Evolutionary conservation across 805 yeast species (phyloP), one percentile per base, ranked within the genome.

Genomic region (Nakazawaea anatomiae): DNA sequence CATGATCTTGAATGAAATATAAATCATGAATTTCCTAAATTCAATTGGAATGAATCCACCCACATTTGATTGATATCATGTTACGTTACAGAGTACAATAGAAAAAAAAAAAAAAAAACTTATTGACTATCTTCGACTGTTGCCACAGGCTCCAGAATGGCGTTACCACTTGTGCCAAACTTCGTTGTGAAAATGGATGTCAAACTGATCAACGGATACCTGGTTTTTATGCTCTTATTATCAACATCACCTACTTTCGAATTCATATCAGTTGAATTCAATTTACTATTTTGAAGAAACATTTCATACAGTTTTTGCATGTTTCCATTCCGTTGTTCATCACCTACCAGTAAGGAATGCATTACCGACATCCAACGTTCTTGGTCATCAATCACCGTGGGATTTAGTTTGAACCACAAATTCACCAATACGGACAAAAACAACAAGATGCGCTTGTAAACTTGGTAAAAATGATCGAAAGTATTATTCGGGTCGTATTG

Each of bases 111-210:
- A 12, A 10, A 34, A 38, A 38, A 6, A 12, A 57, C 10, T 5
- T 57, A 42, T 30, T 42, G 31, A 30, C 44, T 58, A 35, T 57
- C 58, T 5, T 61, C 29, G 2, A 63, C 53, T 1, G 58, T 28
- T 8, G 14, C 32, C 7, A 61, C 31, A 1, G 14, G 10, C 40
- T 12, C 18, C 40, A n/a, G 2, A 11, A 38, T 38, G 18, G n/a
- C 11, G 14, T 11, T 38, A 38, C 6, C n/a, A 38, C 2, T 18
- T 11, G 2, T n/a, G 8, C 35, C 18, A 7, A 42, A 42, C 25
- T 42, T 29, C 30, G 30, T 8, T 9, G 12, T 40, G 27, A 40
- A 40, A 18, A 18, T 18, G 25, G 25, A 18, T 18, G 25, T 18
- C 25, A 18, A 18, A 18, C 25, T 18, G 25, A 18, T 18, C 25